Evolutionary conservation across 768 basidiomycete species (phyloP).

Genomic region (Kwoniella dejecticola): DNA sequence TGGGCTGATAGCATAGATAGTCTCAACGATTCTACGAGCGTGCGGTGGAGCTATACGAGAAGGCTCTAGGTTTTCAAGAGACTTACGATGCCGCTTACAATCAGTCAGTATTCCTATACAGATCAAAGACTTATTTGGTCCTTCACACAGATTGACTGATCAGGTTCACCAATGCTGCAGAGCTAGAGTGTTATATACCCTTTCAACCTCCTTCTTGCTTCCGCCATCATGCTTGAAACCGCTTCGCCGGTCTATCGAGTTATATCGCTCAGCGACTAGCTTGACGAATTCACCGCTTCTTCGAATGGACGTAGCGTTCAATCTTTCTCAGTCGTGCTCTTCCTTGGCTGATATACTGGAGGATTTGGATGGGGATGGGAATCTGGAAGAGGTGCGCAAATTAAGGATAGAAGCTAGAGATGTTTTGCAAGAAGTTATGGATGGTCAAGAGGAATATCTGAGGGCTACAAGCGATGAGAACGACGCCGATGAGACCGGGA

Average conservation of each 20-base stretch:
- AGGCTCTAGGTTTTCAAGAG: slow-evolving; percentile 40
- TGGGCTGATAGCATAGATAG: slow-evolving; percentile 13
- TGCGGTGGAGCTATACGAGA: slow-evolving; percentile 48
- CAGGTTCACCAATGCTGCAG: slow-evolving; percentile 24
- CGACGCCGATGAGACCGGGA: slow-evolving; percentile 27
- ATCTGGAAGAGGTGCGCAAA: slow-evolving; percentile 18
- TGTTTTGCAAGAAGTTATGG: slow-evolving; percentile 39
- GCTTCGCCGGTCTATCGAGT: slow-evolving; percentile 38
- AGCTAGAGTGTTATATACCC: slow-evolving; percentile 49
- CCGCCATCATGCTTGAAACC: slow-evolving; percentile 37
- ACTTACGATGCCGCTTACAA: slow-evolving; percentile 50
- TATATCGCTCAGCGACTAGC: slow-evolving; percentile 36
- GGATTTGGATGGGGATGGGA: slow-evolving; percentile 28
- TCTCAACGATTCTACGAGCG: slow-evolving; percentile 52
- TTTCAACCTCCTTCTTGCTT: slow-evolving; percentile 47
- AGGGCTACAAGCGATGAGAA: slow-evolving; percentile 29
- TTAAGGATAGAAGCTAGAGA: slow-evolving; percentile 41
- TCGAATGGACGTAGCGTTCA: slow-evolving; percentile 48
- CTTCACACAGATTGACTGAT: too few species aligned
- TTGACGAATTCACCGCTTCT: slow-evolving; percentile 44
- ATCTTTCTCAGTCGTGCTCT: slow-evolving; percentile 45
- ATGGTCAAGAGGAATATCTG: slow-evolving; percentile 49
- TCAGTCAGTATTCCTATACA: slow-evolving; percentile 22
- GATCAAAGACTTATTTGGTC: neutral
- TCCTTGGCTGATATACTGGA: slow-evolving; percentile 48